Conservation (phyloP, 331 rosid species). For the Quercus lobata region DNA sequence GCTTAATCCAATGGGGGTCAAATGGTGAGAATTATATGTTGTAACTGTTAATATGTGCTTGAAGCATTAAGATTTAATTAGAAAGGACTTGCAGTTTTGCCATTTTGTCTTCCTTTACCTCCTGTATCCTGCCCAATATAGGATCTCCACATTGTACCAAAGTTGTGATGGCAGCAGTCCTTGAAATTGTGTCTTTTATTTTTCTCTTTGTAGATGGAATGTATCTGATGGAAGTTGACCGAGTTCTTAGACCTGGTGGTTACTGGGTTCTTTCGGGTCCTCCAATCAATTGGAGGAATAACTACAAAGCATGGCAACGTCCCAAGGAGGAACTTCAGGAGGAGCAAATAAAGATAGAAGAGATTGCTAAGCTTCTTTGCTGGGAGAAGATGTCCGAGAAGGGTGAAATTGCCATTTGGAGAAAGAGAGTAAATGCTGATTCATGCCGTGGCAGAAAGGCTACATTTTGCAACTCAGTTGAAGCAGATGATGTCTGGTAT, state of each 20-base stretch:
- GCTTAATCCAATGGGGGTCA: conserved; percentile 92
- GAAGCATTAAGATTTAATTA: conserved; percentile 13
- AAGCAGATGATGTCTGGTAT: conserved; percentile 75
- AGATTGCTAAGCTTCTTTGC: conserved; percentile 82
- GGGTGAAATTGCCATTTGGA: conserved; percentile 86
- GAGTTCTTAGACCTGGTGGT: conserved; percentile 98
- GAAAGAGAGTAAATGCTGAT: conserved; percentile 58
- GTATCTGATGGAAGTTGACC: conserved; percentile 87
- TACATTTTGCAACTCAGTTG: conserved; percentile 52
- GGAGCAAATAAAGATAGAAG: conserved; percentile 84
- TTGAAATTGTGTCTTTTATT: conserved; percentile 13
- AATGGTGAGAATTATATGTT: conserved; percentile 55
- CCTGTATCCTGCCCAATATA: conserved; percentile 16
- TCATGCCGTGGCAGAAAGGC: conserved; percentile 69
- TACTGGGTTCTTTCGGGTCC: conserved; percentile 98
- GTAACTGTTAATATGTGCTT: not conserved
- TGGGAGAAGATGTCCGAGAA: conserved; percentile 91
- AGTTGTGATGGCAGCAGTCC: conserved; percentile 5
- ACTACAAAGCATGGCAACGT: conserved; percentile 85
- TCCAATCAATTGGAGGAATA: conserved; percentile 88
- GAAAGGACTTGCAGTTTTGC: not conserved
- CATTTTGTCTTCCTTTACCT: not conserved
- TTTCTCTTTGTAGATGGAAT: conserved; percentile 60
- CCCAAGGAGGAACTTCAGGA: conserved; percentile 78
- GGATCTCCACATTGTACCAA: not conserved